phyloP scores from a whole-genome alignment of 495 filamentous ascomycete species.

The Trichocladium uniseriatum region DNA sequence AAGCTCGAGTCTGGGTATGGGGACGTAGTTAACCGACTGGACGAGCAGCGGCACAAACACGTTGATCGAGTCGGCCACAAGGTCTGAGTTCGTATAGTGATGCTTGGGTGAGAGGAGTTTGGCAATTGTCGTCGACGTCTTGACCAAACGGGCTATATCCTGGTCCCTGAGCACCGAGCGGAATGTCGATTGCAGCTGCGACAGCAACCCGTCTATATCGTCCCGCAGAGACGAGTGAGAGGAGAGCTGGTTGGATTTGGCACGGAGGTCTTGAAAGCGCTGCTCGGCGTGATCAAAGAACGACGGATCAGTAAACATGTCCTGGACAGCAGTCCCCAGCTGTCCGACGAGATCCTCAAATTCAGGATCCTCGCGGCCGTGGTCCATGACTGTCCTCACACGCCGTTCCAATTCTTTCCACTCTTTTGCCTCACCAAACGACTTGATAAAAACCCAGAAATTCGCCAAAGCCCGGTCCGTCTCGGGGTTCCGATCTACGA shows the following conservation, averaged over 20 bases:
- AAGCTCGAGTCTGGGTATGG: slow-evolving; percentile 79
- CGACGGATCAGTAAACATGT: slow-evolving; percentile 75
- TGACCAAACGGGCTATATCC: slow-evolving; percentile 56
- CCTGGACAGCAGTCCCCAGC: slow-evolving; percentile 60
- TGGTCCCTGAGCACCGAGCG: slow-evolving; percentile 58
- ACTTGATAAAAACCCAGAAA: slow-evolving; percentile 67
- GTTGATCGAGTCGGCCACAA: slow-evolving; percentile 64
- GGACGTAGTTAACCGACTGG: slow-evolving; percentile 69
- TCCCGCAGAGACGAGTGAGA: slow-evolving; percentile 55
- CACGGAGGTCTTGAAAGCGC: slow-evolving; percentile 61
- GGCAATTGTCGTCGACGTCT: slow-evolving; percentile 54
- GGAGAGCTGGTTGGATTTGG: slow-evolving; percentile 54
- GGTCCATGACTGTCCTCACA: slow-evolving; percentile 59
- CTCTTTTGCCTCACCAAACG: slow-evolving; percentile 62
- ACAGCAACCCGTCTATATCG: slow-evolving; percentile 64
- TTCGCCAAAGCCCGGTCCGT: slow-evolving; percentile 66
- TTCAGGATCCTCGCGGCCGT: slow-evolving; percentile 67
- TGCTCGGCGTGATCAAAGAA: slow-evolving; percentile 66
- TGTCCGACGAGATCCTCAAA: slow-evolving; percentile 72
- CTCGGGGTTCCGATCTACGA: slow-evolving; percentile 61
- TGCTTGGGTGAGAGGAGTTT: slow-evolving; percentile 52
- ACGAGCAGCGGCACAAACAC: slow-evolving; percentile 74
- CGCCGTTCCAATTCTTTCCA: slow-evolving; percentile 65
- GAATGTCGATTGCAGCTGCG: slow-evolving; percentile 58
- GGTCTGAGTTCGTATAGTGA: slow-evolving; percentile 50